A percentile compares a stretch with the other conserved stretches of the same genome.
Conservation (phyloP, 2,329 filamentous ascomycete species). For the Anthostomella pinea region DNA sequence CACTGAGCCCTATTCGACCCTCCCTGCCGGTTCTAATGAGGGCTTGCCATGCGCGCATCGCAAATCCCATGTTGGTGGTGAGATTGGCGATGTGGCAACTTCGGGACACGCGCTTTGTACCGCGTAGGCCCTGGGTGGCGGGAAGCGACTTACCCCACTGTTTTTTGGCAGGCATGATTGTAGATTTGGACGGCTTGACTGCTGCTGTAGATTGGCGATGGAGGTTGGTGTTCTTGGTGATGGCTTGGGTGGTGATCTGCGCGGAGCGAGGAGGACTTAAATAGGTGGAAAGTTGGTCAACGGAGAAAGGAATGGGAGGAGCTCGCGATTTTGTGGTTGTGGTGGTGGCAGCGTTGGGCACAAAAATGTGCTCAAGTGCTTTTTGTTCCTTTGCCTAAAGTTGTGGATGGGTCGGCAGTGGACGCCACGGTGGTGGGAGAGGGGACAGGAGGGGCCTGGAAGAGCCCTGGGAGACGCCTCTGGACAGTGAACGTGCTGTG, state of each 20-base stretch:
- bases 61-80: slow-evolving; percentile 13
- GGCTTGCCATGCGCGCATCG: slow-evolving; percentile 7
- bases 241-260: not conserved
- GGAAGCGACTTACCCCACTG: slow-evolving; percentile 39
- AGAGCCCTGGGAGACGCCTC: no score
- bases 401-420: slow-evolving; percentile 1
- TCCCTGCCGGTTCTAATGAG: slow-evolving; percentile 6
- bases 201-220: no score
- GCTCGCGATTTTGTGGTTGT: no score
- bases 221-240: no score
- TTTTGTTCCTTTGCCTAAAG: no score
- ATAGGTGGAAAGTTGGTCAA: no score
- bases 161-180: slow-evolving; percentile 36
- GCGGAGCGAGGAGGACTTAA: not conserved
- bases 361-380: no score
- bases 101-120: slow-evolving; percentile 1
- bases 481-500: no score
- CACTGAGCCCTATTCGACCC: slow-evolving; percentile 12
- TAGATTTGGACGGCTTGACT: not conserved
- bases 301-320: no score
- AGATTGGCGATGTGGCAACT: slow-evolving; percentile 17
- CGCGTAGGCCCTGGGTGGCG: slow-evolving; percentile 1
- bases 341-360: slow-evolving; percentile 15
- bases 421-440: not conserved
- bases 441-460: no score